Evolutionary conservation across 176 grass and related monocot genomes (phyloP), one percentile per base, ranked within the genome.

Genomic region (Melocanna baccifera): DNA sequence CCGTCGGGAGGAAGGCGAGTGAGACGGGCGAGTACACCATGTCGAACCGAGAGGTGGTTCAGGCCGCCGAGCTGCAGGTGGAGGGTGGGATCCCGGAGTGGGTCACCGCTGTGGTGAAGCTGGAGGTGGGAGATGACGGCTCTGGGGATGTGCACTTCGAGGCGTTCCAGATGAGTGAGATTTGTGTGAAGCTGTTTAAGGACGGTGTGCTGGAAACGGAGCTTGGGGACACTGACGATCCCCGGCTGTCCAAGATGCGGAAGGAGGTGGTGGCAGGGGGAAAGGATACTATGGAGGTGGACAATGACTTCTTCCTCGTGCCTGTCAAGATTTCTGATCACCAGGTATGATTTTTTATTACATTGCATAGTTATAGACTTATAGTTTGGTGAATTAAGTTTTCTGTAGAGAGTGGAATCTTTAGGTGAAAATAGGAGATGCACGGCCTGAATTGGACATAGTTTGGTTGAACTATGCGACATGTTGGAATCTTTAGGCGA

Each of bases 101-200:
- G 96, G 88, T 96, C 32, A 96, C 96, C 0, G 96, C 86, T 26
- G 58, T 99, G 29, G 96, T 99, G 23, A 99, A 99, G 86, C 88
- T 96, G 16, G 84, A 96, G 78, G 91, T 92, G 1, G 88, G 79
- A 12, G 96, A 87, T 0, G 92, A 95, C 6, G 95, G 91, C 46
- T 86, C 89, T 6, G 84, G 84, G 0, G 93, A 95, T 16, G 96
- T 99, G 77, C 96, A 99, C 77, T 96, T 99, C 8, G 96, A 99
- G 88, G 93, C 96, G 1, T 99, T 99, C 86, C 96, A 96, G 89
- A 94, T 99, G 93, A 99, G 96, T 30, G 96, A 99, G 71, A 90
- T 76, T 55, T 99, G 96, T 77, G 77, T 96, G 15, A 93, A 91
- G 86, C 89, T 99, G 43, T 94, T 91, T 75, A 99, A 86, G 89